These are phyloP conservation scores for Endocladia muricata DNA, from an alignment of 31 red algal species.

Conservation along the genomic window DNA sequence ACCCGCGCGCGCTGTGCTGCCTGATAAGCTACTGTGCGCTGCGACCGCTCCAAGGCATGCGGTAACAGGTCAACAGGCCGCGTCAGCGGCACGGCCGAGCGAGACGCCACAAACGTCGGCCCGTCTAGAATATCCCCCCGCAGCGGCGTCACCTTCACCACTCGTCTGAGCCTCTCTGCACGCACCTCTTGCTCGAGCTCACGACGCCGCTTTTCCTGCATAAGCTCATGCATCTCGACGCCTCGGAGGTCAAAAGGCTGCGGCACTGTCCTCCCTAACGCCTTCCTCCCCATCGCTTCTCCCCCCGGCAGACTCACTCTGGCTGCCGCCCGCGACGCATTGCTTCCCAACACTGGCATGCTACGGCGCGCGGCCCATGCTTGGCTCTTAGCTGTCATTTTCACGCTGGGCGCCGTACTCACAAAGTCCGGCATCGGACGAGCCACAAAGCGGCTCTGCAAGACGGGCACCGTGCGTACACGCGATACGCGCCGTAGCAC, in stretches of 20 bases:
- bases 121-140: slow-evolving; percentile 38
- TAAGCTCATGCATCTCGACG: slow-evolving; percentile 20
- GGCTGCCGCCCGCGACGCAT: no score
- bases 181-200: slow-evolving; percentile 25
- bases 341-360: no score
- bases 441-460: neutral
- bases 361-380: no score
- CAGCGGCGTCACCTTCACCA: slow-evolving; percentile 12
- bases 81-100: neutral
- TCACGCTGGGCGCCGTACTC: neutral
- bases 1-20: slow-evolving; percentile 31
- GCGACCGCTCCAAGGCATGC: slow-evolving; percentile 18
- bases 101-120: slow-evolving; percentile 42
- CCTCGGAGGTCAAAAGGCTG: slow-evolving; percentile 36
- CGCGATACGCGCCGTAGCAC: neutral
- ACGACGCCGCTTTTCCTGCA: neutral
- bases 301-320: neutral
- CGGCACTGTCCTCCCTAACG: slow-evolving; percentile 8
- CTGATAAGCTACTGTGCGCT: slow-evolving; percentile 45
- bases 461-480: neutral
- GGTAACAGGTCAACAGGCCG: slow-evolving; percentile 33
- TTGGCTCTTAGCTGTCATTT: neutral
- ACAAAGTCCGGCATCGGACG: neutral
- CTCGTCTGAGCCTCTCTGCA: slow-evolving; percentile 10
- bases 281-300: neutral